Base-by-base conservation (phyloP, 73 alveolate species). In the Paramecium sonneborni region DNA sequence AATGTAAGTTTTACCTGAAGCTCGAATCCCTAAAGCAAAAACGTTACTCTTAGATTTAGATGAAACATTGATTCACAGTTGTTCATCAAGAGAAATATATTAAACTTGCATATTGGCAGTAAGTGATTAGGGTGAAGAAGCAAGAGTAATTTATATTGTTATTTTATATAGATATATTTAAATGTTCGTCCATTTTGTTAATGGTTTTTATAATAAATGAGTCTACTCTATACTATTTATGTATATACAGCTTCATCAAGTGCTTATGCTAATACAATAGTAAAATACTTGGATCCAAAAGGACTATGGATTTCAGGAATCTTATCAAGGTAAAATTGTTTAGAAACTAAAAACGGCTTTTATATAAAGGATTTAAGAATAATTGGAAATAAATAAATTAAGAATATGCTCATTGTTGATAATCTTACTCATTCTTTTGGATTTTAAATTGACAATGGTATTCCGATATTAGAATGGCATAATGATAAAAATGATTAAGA, bases 261-360 rank as follows among this genome's bases (percentile, higher is more conserved):
- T n/a, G 93, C 99, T 11, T 97, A 97, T 94, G 99, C 99, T 3
- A 98, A 96, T 94, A 96, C 97, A n/a, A 98, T 97, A 12, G 89
- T 97, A 28, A 96, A 95, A 76, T 97, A 93, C 74, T 79, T 97
- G 85, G 99, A 97, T 44, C 99, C 99, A 10, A 85, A 96, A 41
- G 95, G 96, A 21, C 93, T 96, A 72, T 92, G 94, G 89, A 96
- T 97, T 70, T 95, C 95, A 41, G 93, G 96, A 74, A 85, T 98
- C 26, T 85, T 96, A 37, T 96, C 97, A 84, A 93, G 99, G 67
- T 95, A 92, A 86, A 96, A 95, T 92, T 97, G 99, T 72, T 92
- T 96, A 93, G 94, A 95, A 67, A 94, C 97, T 32, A 97, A 97
- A 93, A 95, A 95, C 21, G 98, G 98, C 6, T 97, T 96, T 92